A percentile compares a stretch with the other conserved stretches of the same genome.
Evolutionary conservation across 2,329 filamentous ascomycete genomes (phyloP).

Genomic region (Epicoccum nigrum): DNA sequence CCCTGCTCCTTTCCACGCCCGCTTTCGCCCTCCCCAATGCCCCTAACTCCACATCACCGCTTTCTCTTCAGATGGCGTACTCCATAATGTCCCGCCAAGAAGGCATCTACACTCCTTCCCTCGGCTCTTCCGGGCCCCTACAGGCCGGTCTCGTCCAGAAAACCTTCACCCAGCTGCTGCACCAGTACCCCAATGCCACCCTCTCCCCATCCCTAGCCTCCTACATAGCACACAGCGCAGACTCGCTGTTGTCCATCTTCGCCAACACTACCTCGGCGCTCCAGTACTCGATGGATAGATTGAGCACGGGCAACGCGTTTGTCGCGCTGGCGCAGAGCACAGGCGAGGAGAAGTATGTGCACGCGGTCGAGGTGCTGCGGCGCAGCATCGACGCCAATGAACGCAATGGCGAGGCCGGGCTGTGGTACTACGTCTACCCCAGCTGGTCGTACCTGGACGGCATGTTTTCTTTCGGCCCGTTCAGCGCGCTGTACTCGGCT

Average conservation of each 20-base stretch:
- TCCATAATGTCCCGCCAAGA: constrained; percentile 42
- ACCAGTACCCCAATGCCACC: constrained; percentile 11
- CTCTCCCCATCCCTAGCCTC: background rate
- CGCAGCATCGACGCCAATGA: constrained; percentile 36
- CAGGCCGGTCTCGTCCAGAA: constrained; percentile 46
- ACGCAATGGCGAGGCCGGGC: constrained; percentile 34
- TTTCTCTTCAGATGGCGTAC: constrained; percentile 33
- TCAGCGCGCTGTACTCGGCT: constrained; percentile 41
- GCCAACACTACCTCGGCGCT: background rate
- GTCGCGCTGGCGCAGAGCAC: constrained; percentile 24
- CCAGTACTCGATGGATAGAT: constrained; percentile 35
- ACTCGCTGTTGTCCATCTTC: constrained; percentile 3
- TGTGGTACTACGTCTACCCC: constrained; percentile 54
- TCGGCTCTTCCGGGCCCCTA: constrained; percentile 30
- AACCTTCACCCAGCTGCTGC: constrained; percentile 30
- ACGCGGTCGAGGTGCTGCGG: constrained; percentile 21
- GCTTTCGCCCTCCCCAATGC: background rate
- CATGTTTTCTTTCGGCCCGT: constrained; percentile 58
- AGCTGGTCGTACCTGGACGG: constrained; percentile 62
- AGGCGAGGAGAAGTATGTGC: constrained; percentile 20
- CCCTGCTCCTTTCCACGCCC: background rate
- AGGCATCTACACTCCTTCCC: constrained; percentile 33
- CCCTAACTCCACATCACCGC: background rate
- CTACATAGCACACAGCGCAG: background rate
- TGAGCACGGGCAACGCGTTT: constrained; percentile 38